Evolutionary conservation across 2,329 filamentous ascomycete genomes (phyloP).

Genomic region (Trichoderma sp.): DNA sequence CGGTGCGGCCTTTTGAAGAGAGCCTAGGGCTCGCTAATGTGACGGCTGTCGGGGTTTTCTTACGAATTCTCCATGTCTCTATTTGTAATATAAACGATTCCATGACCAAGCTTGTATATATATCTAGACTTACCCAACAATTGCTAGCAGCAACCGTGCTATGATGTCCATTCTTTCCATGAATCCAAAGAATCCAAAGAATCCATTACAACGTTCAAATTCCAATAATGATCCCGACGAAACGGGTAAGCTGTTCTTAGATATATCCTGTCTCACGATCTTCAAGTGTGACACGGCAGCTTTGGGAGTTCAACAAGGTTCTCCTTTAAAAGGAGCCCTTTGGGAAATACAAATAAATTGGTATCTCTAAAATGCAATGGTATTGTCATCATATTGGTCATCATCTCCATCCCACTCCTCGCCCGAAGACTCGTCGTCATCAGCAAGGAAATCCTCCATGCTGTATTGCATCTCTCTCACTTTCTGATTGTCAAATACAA

Average conservation of each 20-base stretch:
- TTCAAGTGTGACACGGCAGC: background rate
- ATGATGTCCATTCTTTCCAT: too few species aligned
- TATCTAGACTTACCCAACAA: background rate
- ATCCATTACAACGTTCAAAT: too few species aligned
- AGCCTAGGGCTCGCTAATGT: background rate
- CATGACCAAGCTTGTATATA: background rate
- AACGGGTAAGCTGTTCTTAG: too few species aligned
- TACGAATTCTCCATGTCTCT: background rate
- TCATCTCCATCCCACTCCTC: slow-evolving; percentile 59
- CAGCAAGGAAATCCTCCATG: slow-evolving; percentile 65
- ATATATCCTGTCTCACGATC: background rate
- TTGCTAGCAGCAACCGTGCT: background rate
- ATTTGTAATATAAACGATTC: background rate
- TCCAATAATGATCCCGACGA: too few species aligned
- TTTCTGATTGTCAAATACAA: slow-evolving; percentile 74
- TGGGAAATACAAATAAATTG: background rate
- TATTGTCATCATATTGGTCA: slow-evolving; percentile 44
- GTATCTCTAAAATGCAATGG: slow-evolving; percentile 25
- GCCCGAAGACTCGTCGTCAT: slow-evolving; percentile 52
- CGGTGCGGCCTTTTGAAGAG: slow-evolving; percentile 50
- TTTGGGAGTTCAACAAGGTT: background rate
- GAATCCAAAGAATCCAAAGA: too few species aligned
- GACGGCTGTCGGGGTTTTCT: background rate
- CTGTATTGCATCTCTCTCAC: slow-evolving; percentile 64
- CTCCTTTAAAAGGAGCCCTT: background rate